A percentile compares a stretch with the other conserved stretches of the same genome.
phyloP scores from a whole-genome alignment of 2,329 filamentous ascomycete genomes.

The Pseudogymnoascus sp. region DNA sequence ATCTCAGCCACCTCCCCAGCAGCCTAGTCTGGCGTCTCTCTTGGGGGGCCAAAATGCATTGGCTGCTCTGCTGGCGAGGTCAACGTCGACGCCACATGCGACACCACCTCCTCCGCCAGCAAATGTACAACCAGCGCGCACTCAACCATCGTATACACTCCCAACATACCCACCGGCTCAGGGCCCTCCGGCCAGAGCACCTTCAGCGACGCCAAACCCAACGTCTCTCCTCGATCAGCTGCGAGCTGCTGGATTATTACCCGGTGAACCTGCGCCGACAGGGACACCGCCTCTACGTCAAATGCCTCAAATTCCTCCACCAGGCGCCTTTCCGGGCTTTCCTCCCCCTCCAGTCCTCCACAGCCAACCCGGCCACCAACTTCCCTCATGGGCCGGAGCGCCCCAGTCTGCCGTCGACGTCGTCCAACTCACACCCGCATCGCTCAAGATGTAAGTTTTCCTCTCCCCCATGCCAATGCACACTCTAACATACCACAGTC shows the following conservation, averaged over 20 bases:
- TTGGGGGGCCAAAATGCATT: constrained; percentile 42
- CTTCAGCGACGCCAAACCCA: constrained; percentile 37
- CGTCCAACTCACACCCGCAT: constrained; percentile 54
- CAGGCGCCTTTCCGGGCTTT: neutral
- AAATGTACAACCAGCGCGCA: constrained; percentile 36
- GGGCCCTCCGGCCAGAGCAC: constrained; percentile 29
- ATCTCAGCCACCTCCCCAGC: constrained; percentile 21
- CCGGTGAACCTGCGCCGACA: constrained; percentile 35
- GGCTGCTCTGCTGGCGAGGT: constrained; percentile 48
- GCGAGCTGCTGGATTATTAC: constrained; percentile 58
- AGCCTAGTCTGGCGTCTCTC: constrained; percentile 45
- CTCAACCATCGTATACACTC: constrained; percentile 36
- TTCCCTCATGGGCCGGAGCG: constrained; percentile 21
- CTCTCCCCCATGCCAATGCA: neutral
- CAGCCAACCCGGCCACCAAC: constrained; percentile 17
- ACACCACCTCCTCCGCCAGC: constrained; percentile 35
- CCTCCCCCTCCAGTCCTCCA: constrained; percentile 5
- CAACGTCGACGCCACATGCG: constrained; percentile 40
- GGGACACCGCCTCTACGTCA: constrained; percentile 27
- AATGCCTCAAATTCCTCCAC: constrained; percentile 1
- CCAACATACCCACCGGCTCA: constrained; percentile 26
- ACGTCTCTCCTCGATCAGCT: constrained; percentile 59
- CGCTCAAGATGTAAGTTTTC: constrained; percentile 68
- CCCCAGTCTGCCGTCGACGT: constrained; percentile 32
- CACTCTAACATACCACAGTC: constrained; percentile 37